Base-by-base conservation (phyloP, 805 yeast species). In the Yamadazyma sp. region DNA sequence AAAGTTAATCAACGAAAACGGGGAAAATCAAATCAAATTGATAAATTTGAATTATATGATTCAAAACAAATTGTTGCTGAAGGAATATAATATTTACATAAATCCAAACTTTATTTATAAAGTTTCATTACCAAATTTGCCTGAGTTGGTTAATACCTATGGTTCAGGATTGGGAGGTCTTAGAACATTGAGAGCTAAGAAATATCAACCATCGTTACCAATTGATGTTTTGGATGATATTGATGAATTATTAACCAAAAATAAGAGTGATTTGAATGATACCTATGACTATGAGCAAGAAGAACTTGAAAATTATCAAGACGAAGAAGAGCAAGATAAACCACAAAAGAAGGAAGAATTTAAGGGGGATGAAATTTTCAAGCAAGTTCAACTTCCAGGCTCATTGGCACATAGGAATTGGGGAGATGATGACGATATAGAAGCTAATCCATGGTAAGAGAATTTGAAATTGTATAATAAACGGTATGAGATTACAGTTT, bases 141-240 rank as follows among this genome's bases (percentile, higher is more conserved):
- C 76, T 2, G 96, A 91, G 56, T 60, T 87, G 55, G 70, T 86
- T 17, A 77, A 75, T 37, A 71, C 73, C 27, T 91, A 86, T 68
- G 94, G 96, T 2, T 76, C 86, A 1, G 88, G 89, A 7, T 51
- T 79, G 12, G 82, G 85, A 3, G 85, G 86, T 2, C 57, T 75
- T 1, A 70, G 76, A 35, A 66, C 66, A 26, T 62, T 65, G 14
- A 71, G 79, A 33, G 74, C 83, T 13, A 64, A 66, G 38, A 62
- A 71, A 35, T 81, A 70, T 50, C 86, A 81, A 53, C 96, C 97
- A 1, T 62, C 76, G 15, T 58, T 88, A 30, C 91, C 95, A 0
- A 60, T 78, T 14, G 78, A 76, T 12, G 66, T 87, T 9, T 60
- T 82, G 38, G 96, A 86, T 52, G 78, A 75, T 35, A 61, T 86